Percentiles rank a stretch among this genome's conserved stretches.
phyloP scores from a whole-genome alignment of 805 yeast species.

The Teunomyces atbi region DNA sequence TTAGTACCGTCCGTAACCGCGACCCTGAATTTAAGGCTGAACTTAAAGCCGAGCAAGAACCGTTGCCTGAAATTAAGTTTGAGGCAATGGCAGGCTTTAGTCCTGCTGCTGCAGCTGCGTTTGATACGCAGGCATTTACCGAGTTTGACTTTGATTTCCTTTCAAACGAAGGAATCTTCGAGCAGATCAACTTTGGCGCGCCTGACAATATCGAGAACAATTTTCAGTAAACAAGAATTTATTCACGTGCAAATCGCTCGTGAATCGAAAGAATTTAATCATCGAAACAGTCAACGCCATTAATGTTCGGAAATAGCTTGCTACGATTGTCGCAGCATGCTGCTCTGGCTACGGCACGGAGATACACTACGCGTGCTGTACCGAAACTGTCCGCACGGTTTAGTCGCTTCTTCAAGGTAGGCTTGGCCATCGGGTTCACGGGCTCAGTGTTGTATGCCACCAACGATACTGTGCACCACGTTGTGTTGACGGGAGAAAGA shows the following conservation, averaged over 20 bases:
- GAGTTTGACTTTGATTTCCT: conserved; percentile 28
- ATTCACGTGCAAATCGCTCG: conserved; percentile 1
- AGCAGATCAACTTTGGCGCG: conserved; percentile 17
- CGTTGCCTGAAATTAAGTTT: neutral
- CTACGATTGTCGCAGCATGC: neutral
- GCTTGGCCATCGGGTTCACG: conserved; percentile 28
- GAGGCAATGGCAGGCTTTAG: neutral
- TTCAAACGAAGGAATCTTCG: conserved; percentile 24
- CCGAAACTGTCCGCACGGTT: conserved; percentile 2
- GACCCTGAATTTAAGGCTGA: neutral
- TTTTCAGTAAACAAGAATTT: neutral
- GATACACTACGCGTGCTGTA: neutral
- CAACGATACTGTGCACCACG: conserved; percentile 38
- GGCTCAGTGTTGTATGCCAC: conserved; percentile 31
- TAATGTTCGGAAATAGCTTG: conserved; percentile 3
- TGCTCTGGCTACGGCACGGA: neutral
- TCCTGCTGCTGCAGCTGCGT: conserved; percentile 1
- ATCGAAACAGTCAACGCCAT: neutral
- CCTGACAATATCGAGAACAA: neutral
- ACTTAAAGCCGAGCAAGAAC: neutral
- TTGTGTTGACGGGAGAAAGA: conserved; percentile 43
- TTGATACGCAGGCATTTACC: conserved; percentile 8
- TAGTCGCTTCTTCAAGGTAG: conserved; percentile 17
- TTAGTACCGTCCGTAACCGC: neutral
- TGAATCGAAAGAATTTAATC: neutral